Evolutionary conservation across 2,329 filamentous ascomycete genomes (phyloP), one percentile per base, ranked within the genome.

Genomic region (Cladosporium colombiae): DNA sequence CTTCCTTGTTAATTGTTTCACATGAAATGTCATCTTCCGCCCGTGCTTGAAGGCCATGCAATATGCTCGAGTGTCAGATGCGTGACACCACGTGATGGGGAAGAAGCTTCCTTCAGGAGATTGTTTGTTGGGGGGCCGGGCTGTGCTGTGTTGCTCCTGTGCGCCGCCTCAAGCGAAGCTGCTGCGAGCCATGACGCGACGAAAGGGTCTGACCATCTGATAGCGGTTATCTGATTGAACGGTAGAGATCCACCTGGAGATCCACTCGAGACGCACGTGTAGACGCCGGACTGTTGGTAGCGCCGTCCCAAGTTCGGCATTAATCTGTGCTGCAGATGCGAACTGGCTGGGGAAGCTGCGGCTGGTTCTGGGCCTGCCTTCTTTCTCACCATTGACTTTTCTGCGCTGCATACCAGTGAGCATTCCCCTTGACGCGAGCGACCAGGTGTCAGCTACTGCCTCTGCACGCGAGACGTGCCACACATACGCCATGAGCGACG

Each of bases 211-310:
- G 52, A 55, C 31, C 52, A 55, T 55, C 52, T 55, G 52, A 55
- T 55, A 55, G 52, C 52, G 13, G 31, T 55, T 55, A 55, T 55
- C 52, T 55, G 52, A 55, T 55, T 55, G 52, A 55, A 33, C 52
- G n/a, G 31, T 55, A 11, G 14, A 14, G 27, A n/a, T 8, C 52
- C 52, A 55, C 52, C 52, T 55, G 18, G 18, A 18, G 27, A n/a
- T 55, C 18, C 52, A 29, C 31, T 14, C n/a, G 29, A 8, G 7
- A 21, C 14, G 40, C 40, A 46, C 40, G 40, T 46, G 40, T 46
- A 55, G 33, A 27, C 52, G 29, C 18, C 52, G 52, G 52, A 55
- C 52, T 55, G 52, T 29, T 55, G 31, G 27, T 55, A 29, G 52
- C 27, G 27, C 27, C 52, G 52, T 33, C 27, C 1, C 5, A 55